These are phyloP conservation scores for Cicer yamashitae DNA, from an alignment of 306 rosid genomes.

Conservation along the genomic window DNA sequence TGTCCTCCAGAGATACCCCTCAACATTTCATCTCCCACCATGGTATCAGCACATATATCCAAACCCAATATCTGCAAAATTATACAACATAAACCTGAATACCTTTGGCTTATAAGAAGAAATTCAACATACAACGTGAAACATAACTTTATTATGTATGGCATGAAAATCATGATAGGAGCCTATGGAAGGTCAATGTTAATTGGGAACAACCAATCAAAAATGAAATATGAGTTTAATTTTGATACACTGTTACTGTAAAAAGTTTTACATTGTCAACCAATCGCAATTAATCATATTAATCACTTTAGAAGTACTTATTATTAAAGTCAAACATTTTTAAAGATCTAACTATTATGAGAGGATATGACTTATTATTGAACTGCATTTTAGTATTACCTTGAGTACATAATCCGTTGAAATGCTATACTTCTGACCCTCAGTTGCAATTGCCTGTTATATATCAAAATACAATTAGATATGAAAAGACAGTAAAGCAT, in stretches of 20 bases:
- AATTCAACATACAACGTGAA: neutral
- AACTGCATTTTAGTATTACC: constrained; percentile 48
- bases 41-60: constrained; percentile 82
- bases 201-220: neutral
- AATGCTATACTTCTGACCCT: constrained; percentile 70
- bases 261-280: no score
- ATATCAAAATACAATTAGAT: constrained; percentile 17
- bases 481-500: neutral
- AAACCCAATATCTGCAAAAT: constrained; percentile 74
- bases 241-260: neutral
- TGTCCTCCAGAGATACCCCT: constrained; percentile 97
- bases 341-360: neutral
- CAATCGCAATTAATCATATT: no score
- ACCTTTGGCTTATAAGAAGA: constrained; percentile 4
- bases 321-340: neutral
- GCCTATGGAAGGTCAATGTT: neutral
- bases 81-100: constrained; percentile 8
- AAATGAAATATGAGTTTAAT: neutral
- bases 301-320: neutral
- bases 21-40: constrained; percentile 89
- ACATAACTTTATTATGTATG: neutral
- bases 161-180: neutral
- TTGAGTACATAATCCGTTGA: constrained; percentile 72
- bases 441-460: constrained; percentile 50
- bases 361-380: neutral